phyloP scores from a whole-genome alignment of 129 eudicot species.

The Logfia minima region DNA sequence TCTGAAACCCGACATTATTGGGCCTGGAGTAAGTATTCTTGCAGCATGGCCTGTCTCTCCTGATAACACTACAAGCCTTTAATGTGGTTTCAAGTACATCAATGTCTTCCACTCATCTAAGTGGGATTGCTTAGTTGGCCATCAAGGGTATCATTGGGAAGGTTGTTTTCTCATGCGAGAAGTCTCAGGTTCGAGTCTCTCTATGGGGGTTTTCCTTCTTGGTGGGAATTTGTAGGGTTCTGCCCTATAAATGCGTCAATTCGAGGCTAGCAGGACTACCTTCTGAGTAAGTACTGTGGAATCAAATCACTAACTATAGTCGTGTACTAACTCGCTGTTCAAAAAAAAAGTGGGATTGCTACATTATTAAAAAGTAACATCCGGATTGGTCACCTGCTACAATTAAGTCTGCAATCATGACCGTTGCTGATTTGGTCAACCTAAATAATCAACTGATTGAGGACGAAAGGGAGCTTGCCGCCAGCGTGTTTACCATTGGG shows the following conservation, averaged over 20 bases:
- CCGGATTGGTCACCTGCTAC: conserved; percentile 66
- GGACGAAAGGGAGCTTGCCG: conserved; percentile 40
- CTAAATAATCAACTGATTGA: conserved; percentile 38
- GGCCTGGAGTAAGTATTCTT: conserved; percentile 60
- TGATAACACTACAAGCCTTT: conserved; percentile 38
- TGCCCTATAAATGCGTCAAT: no score
- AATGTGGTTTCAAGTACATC: conserved; percentile 57
- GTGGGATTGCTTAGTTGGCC: conserved; percentile 56
- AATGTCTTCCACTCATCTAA: conserved; percentile 61
- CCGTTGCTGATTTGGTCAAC: conserved; percentile 45
- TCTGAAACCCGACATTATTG: conserved; percentile 52
- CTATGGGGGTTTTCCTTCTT: no score
- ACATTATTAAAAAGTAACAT: conserved; percentile 48
- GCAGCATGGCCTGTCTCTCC: conserved; percentile 53
- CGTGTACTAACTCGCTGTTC: no score
- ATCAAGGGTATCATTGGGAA: no score
- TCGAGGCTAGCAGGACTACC: no score
- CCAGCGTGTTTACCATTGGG: conserved; percentile 43
- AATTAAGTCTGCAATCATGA: conserved; percentile 57
- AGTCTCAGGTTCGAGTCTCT: no score
- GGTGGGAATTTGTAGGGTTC: no score
- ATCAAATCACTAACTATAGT: no score
- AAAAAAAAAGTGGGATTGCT: conserved; percentile 51
- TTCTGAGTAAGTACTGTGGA: no score
- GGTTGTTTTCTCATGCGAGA: no score